Conservation (phyloP, 2,329 filamentous ascomycete species). For the Juglanconis juglandina region DNA sequence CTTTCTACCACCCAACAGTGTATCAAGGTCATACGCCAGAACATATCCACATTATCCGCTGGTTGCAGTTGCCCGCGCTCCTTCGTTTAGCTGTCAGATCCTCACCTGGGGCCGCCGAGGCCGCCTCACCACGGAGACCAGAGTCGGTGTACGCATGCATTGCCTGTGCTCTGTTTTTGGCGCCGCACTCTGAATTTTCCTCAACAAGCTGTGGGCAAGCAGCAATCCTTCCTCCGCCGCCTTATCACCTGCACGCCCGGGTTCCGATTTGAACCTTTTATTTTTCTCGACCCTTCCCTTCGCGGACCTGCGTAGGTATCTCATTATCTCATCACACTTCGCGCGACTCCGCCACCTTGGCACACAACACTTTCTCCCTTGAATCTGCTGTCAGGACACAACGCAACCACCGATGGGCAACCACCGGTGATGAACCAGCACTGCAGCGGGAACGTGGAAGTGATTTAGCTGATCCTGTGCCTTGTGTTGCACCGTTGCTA, state of each 20-base stretch:
- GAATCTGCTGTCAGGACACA: background rate
- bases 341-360: conserved; percentile 6
- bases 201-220: background rate
- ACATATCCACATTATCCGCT: no score
- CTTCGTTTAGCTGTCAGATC: no score
- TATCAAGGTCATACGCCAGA: background rate
- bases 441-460: background rate
- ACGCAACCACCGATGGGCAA: background rate
- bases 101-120: background rate
- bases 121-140: background rate
- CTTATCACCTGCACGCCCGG: conserved; percentile 8
- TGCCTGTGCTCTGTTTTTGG: background rate
- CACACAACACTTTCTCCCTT: background rate
- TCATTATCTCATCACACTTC: conserved; percentile 1
- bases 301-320: conserved; percentile 3
- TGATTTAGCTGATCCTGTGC: background rate
- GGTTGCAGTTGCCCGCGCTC: no score
- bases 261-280: background rate
- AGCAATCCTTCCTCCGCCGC: background rate
- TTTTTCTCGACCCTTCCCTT: background rate
- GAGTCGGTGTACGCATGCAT: background rate
- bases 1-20: background rate
- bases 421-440: background rate
- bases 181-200: background rate
- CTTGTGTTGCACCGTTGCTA: background rate